phyloP scores from a whole-genome alignment of 495 filamentous ascomycete species.

The Aspergillus sparsus region DNA sequence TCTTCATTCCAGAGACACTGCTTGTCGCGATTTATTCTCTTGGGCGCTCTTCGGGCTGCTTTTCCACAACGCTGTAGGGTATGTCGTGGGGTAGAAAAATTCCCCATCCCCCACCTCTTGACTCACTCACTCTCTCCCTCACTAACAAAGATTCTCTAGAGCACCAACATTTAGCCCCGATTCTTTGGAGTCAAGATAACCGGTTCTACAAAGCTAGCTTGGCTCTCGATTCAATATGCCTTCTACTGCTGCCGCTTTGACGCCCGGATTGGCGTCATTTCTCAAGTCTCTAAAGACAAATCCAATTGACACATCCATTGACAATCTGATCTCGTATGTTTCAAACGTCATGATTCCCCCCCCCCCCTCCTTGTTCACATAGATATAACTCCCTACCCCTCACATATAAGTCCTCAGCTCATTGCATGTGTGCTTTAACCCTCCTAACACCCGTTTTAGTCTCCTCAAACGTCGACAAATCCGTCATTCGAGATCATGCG shows the following conservation, averaged over 20 bases:
- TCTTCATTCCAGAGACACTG: too few species aligned
- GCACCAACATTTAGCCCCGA: neutral
- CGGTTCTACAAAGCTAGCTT: neutral
- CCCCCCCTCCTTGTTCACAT: too few species aligned
- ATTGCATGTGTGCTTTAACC: slow-evolving; percentile 4
- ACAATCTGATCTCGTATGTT: slow-evolving; percentile 75
- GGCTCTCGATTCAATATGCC: slow-evolving; percentile 43
- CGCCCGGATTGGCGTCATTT: slow-evolving; percentile 73
- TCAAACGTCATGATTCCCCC: neutral
- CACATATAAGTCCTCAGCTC: slow-evolving; percentile 2
- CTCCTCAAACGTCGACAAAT: slow-evolving; percentile 91
- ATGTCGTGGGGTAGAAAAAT: slow-evolving; percentile 1
- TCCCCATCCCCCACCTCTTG: neutral
- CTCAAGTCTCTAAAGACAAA: slow-evolving; percentile 73
- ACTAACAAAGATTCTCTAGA: neutral
- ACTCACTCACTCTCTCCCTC: neutral
- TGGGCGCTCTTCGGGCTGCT: neutral
- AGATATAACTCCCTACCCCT: slow-evolving; percentile 1
- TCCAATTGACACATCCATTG: slow-evolving; percentile 75
- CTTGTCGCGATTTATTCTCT: too few species aligned
- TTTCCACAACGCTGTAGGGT: neutral
- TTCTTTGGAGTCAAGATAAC: neutral
- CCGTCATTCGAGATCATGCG: slow-evolving; percentile 79
- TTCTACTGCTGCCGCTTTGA: slow-evolving; percentile 46
- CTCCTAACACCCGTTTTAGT: slow-evolving; percentile 43